These are phyloP conservation scores for Penicillium corylophilum DNA, from an alignment of 2,329 filamentous ascomycete genomes.

Conservation along the genomic window DNA sequence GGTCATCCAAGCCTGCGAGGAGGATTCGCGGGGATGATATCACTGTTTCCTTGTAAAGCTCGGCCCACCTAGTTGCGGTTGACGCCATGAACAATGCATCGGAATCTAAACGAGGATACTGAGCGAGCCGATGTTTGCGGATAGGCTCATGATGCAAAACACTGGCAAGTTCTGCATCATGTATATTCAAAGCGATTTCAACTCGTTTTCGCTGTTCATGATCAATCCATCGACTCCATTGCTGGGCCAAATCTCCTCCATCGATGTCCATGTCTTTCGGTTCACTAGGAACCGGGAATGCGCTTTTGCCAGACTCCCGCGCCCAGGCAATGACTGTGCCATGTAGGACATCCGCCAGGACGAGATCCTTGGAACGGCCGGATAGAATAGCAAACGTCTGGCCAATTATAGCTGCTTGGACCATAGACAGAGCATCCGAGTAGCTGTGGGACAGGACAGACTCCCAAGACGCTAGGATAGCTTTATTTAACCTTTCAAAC, in stretches of 20 bases:
- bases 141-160: conserved; percentile 23
- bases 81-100: conserved; percentile 18
- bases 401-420: conserved; percentile 30
- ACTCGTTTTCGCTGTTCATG: conserved; percentile 29
- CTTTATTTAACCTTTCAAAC: conserved; percentile 31
- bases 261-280: conserved; percentile 15
- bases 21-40: conserved; percentile 1
- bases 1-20: no score
- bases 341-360: conserved; percentile 32
- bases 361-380: conserved; percentile 26
- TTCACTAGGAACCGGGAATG: no score
- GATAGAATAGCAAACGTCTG: conserved; percentile 32
- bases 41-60: no score
- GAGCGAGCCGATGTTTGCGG: conserved; percentile 16
- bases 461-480: conserved; percentile 23
- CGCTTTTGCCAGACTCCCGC: no score
- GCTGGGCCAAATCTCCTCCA: conserved; percentile 12
- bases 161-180: conserved; percentile 31
- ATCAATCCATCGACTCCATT: conserved; percentile 29
- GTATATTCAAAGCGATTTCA: conserved; percentile 26
- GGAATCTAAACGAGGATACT: conserved; percentile 17
- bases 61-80: conserved; percentile 13
- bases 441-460: conserved; percentile 15
- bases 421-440: conserved; percentile 21
- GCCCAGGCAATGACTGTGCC: conserved; percentile 32